Evolutionary conservation across 2,329 filamentous ascomycete genomes (phyloP), one percentile per base, ranked within the genome.

Genomic region (Capronia epimyces): DNA sequence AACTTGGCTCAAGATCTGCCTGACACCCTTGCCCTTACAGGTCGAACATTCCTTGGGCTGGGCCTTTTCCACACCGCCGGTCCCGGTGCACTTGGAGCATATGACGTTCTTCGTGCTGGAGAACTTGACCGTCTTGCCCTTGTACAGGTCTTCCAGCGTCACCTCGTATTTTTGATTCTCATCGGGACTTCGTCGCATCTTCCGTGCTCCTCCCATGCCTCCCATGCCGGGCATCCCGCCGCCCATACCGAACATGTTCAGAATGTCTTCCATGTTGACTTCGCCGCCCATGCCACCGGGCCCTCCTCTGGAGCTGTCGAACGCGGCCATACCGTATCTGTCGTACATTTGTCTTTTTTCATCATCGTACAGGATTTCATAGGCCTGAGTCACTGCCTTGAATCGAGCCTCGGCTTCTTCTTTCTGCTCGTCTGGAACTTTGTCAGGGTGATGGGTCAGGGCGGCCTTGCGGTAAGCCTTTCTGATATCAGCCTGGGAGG

Each of bases 81-180:
- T 82, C 39, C 93, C 93, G 67, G 90, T 91, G 75, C 93, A 98
- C 63, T 83, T 79, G 52, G 78, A 78, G 72, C 93, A 98, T 55
- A 95, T 77, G 55, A 96, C 80, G 65, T 95, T 91, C 75, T 97
- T 97, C 64, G 90, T 94, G 65, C 87, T 93, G 7, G 89, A 84
- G 68, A 98, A 96, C 72, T 94, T 93, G 65, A 95, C 93, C 1
- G 93, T 96, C 77, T 97, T 96, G 64, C 93, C 93, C 73, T 95
- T 96, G 79, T 97, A 98, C 25, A 98, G 77, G 70, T 98, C 93
- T 68, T 97, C 93, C 53, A 98, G 73, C 1, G 83, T 86, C 51
- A 97, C 87, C 67, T 89, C 84, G 71, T 98, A 97, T 62, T 88
- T 81, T 64, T 95, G 88, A 67, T 95, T 85, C 69, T 96, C 91